Conservation (phyloP, 768 basidiomycete genomes). For the Pleurotus cornucopiae region DNA sequence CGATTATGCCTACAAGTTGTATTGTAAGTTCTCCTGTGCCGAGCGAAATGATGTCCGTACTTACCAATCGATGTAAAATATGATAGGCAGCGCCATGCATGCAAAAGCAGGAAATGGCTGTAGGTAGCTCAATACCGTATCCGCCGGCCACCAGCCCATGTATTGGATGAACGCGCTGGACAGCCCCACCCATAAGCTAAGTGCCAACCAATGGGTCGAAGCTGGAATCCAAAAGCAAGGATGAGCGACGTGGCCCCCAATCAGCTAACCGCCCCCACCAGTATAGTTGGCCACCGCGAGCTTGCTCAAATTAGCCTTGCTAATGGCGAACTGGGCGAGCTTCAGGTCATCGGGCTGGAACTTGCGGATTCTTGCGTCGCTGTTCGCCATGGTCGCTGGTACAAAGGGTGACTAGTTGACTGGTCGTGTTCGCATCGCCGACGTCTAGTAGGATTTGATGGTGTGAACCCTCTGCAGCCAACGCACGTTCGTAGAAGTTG, state of each 20-base stretch:
- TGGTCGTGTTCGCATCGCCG: not conserved
- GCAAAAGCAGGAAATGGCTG: conserved; percentile 65
- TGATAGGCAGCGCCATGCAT: conserved; percentile 53
- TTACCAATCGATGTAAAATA: conserved; percentile 72
- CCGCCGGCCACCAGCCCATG: conserved; percentile 67
- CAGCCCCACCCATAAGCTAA: conserved; percentile 58
- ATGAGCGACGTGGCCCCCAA: not conserved
- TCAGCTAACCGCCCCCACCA: conserved; percentile 31
- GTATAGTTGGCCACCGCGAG: conserved; percentile 64
- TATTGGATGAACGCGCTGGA: conserved; percentile 55
- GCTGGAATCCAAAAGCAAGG: conserved; percentile 27
- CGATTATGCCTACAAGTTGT: conserved; percentile 59
- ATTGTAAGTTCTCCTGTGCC: not conserved
- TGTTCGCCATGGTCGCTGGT: conserved; percentile 30
- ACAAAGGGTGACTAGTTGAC: not conserved
- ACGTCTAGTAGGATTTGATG: too few relatives aligned
- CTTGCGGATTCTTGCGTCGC: conserved; percentile 48
- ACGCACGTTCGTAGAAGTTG: conserved; percentile 1
- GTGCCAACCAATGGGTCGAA: conserved; percentile 52
- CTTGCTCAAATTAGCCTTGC: conserved; percentile 61
- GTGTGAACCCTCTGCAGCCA: too few relatives aligned
- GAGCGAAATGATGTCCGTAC: conserved; percentile 11
- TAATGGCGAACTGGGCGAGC: conserved; percentile 57
- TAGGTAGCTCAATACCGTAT: conserved; percentile 42
- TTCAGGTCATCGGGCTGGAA: conserved; percentile 52